Conservation (phyloP, 306 rosid species). For the Sindora glabra region DNA sequence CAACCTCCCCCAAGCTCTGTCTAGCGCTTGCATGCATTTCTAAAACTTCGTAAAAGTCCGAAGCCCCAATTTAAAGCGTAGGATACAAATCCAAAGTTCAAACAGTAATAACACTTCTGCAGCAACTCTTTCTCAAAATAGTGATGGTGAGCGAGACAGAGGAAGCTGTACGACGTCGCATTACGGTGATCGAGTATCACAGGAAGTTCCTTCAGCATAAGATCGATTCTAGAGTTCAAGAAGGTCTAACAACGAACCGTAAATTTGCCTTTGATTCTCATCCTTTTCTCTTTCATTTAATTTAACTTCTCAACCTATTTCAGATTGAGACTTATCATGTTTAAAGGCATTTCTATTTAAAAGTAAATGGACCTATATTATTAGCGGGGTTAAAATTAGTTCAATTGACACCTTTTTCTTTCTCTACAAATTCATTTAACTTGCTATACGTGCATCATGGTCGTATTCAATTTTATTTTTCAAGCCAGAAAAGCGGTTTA, state of each 20-base stretch:
- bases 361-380: too few relatives aligned
- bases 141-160: not conserved
- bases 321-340: not conserved
- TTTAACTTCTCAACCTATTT: not conserved
- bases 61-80: too few relatives aligned
- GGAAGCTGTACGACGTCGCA: not conserved
- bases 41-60: too few relatives aligned
- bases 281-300: not conserved
- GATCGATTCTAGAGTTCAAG: conserved; percentile 6
- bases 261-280: not conserved
- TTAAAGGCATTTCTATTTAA: not conserved
- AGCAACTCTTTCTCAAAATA: not conserved
- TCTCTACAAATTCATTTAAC: too few relatives aligned
- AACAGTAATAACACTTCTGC: too few relatives aligned
- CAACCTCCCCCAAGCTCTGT: too few relatives aligned
- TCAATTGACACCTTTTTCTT: too few relatives aligned
- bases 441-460: too few relatives aligned
- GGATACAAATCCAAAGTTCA: too few relatives aligned
- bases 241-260: not conserved
- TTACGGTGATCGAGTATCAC: not conserved
- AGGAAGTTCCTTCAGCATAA: conserved; percentile 2
- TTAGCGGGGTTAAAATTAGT: too few relatives aligned
- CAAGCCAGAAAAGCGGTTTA: too few relatives aligned
- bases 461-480: not conserved
- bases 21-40: too few relatives aligned